Percentiles rank a stretch among this genome's conserved stretches.
These are phyloP conservation scores for Aspergillus japonicus DNA, from an alignment of 2,329 filamentous ascomycete species.

Conservation along the genomic window DNA sequence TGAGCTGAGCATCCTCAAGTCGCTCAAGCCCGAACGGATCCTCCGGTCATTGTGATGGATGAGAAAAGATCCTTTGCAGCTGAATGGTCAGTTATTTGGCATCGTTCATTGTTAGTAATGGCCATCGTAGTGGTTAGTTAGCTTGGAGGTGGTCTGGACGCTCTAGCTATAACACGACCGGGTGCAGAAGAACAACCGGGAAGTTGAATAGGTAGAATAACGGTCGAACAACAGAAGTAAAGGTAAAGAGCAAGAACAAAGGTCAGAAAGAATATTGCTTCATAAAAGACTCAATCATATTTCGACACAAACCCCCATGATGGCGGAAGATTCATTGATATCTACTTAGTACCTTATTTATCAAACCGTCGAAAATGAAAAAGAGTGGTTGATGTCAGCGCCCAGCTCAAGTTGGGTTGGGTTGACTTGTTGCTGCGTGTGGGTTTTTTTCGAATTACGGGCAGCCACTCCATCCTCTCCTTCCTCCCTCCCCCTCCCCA, in stretches of 20 bases:
- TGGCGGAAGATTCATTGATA: background rate
- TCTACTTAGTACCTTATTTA: background rate
- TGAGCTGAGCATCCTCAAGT: background rate
- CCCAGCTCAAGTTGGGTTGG: constrained; percentile 12
- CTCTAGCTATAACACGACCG: background rate
- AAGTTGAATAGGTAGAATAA: background rate
- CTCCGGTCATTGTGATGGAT: background rate
- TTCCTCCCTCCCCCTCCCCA: constrained; percentile 11
- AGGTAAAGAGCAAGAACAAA: background rate
- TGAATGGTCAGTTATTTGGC: background rate
- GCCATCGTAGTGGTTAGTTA: background rate
- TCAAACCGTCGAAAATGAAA: background rate
- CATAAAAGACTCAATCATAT: background rate
- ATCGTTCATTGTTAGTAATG: background rate
- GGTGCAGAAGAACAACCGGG: background rate
- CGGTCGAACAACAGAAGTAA: background rate
- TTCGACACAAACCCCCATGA: background rate
- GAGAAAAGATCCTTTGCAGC: background rate
- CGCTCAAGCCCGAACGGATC: background rate
- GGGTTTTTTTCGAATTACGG: constrained; percentile 12
- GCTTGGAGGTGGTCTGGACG: background rate
- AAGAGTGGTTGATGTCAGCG: constrained; percentile 23
- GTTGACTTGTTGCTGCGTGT: constrained; percentile 9
- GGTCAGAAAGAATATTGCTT: background rate
- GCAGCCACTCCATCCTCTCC: constrained; percentile 16